These are phyloP conservation scores for Pseudohalonectria lignicola DNA, from an alignment of 2,329 filamentous ascomycete genomes.

Conservation along the genomic window DNA sequence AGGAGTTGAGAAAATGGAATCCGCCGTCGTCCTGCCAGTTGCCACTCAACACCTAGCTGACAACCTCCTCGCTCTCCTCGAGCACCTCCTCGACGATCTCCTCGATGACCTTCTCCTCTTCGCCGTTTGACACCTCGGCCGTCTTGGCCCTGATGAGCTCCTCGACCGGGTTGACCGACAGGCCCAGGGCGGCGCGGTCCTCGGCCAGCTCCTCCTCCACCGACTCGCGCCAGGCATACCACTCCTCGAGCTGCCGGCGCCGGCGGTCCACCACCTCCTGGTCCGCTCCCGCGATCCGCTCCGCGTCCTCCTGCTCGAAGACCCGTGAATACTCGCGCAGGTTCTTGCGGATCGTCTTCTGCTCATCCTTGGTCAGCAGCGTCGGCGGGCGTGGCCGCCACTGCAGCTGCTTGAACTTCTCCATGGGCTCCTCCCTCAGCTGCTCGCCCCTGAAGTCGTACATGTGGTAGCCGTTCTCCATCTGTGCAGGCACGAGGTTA, in stretches of 20 bases:
- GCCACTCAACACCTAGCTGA: conserved; percentile 26
- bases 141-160: conserved; percentile 48
- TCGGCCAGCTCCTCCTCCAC: conserved; percentile 62
- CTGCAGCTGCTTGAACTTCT: conserved; percentile 95
- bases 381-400: conserved; percentile 89
- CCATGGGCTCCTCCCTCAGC: conserved; percentile 80
- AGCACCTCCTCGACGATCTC: conserved; percentile 77
- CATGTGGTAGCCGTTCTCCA: conserved; percentile 98
- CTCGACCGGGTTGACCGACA: conserved; percentile 55
- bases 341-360: conserved; percentile 97
- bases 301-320: conserved; percentile 91
- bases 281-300: conserved; percentile 88
- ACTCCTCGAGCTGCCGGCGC: conserved; percentile 74
- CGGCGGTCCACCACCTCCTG: conserved; percentile 85
- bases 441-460: conserved; percentile 92
- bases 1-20: too few relatives aligned
- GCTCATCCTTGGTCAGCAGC: conserved; percentile 92
- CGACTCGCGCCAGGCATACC: conserved; percentile 71
- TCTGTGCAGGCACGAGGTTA: conserved; percentile 47
- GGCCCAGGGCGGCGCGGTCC: conserved; percentile 56
- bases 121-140: conserved; percentile 35
- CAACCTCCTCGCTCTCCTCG: conserved; percentile 75
- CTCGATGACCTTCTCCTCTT: conserved; percentile 72
- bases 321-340: conserved; percentile 89
- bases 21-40: too few relatives aligned